phyloP scores from a whole-genome alignment of 208 protist species.

The Willaertia magna region DNA sequence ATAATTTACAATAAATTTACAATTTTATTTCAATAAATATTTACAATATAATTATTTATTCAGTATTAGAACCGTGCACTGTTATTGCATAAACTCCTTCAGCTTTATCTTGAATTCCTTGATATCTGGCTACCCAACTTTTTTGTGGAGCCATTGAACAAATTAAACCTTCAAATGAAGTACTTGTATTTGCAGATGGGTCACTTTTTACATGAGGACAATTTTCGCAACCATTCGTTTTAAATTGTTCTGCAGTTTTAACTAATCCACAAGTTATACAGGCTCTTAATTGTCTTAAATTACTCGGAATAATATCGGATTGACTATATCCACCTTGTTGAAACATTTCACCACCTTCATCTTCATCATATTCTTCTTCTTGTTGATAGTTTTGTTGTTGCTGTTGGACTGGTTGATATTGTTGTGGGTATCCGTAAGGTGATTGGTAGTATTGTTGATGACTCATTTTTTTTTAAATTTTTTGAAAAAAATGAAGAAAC shows the following conservation, averaged over 20 bases:
- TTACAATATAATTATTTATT: neutral
- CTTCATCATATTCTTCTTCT: neutral
- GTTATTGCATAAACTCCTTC: neutral
- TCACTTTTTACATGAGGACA: neutral
- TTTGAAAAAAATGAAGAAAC: neutral
- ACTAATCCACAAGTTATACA: neutral
- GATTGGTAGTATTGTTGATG: neutral
- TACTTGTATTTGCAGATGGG: neutral
- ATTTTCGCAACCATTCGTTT: neutral
- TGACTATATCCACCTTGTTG: neutral
- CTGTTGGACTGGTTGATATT: neutral
- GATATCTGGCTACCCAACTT: constrained; percentile 3
- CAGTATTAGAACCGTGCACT: neutral
- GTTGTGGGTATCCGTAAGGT: neutral
- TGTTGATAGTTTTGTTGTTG: neutral
- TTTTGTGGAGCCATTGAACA: neutral
- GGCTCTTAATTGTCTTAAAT: neutral
- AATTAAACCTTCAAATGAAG: constrained; percentile 9
- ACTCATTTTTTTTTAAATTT: neutral
- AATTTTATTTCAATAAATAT: too few species aligned
- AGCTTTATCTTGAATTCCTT: neutral
- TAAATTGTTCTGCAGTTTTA: constrained; percentile 5
- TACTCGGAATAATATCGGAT: neutral
- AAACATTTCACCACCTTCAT: neutral
- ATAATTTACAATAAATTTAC: too few species aligned